These are phyloP conservation scores for Trichocladium antarcticum DNA, from an alignment of 495 filamentous ascomycete species.

Conservation along the genomic window DNA sequence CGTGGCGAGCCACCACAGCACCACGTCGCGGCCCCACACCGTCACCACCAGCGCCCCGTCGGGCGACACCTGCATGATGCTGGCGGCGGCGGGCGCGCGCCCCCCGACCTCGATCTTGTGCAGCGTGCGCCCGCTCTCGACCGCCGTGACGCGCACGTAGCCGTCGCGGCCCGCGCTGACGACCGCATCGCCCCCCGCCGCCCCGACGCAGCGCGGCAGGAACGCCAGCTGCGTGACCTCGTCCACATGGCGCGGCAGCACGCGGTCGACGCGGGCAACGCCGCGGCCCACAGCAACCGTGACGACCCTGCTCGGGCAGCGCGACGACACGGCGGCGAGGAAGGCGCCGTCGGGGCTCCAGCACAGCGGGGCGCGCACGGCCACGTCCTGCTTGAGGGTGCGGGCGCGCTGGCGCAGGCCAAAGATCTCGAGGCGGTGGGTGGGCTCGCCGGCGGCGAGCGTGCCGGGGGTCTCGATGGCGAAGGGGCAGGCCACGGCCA, in stretches of 20 bases:
- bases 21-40: constrained; percentile 23
- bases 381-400: constrained; percentile 5
- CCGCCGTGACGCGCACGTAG: constrained; percentile 16
- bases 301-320: constrained; percentile 11
- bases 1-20: constrained; percentile 14
- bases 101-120: constrained; percentile 16
- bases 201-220: background rate
- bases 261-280: background rate
- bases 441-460: no score
- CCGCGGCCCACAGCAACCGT: background rate
- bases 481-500: constrained; percentile 5
- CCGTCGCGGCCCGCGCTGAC: constrained; percentile 20
- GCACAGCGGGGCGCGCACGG: constrained; percentile 14
- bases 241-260: constrained; percentile 10
- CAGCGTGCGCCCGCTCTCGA: constrained; percentile 15
- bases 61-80: constrained; percentile 14
- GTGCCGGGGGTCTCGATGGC: no score
- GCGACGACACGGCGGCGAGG: constrained; percentile 7
- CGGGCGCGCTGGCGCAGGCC: background rate
- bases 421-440: constrained; percentile 8
- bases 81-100: constrained; percentile 7
- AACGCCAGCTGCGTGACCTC: constrained; percentile 20
- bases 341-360: constrained; percentile 8
- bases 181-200: constrained; percentile 6
- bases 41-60: constrained; percentile 17